Base-by-base conservation (phyloP, 1,284 basidiomycete genomes). In the Malassezia vespertilionis region DNA sequence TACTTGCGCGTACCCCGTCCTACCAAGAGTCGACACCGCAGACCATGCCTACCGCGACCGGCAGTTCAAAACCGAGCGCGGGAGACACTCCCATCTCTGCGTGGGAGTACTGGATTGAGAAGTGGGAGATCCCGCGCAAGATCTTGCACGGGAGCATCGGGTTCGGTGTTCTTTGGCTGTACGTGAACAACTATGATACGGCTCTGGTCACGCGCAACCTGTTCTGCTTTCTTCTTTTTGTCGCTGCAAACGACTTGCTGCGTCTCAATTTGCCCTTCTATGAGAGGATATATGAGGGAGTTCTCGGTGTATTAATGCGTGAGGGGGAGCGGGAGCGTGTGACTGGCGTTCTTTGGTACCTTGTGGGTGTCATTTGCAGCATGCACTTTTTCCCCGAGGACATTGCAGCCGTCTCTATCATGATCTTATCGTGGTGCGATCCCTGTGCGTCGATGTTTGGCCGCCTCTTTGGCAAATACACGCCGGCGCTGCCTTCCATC, bases 391-490 rank as follows among this genome's bases (percentile, higher is more conserved):
- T 65, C 57, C 62, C 57, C n/a, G 66, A 60, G 20, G 66, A 69
- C 53, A 63, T 69, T 40, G 64, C 65, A 11, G 60, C 58, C 35
- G 61, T 67, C 6, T 60, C 62, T 7, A 54, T 69, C 41, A 65
- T 69, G 58, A 61, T 63, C 53, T 80, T 97, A 34, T 90, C 89
- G 22, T 95, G 91, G 86, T 89, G 87, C 3, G 91, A 97, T 73
- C 96, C 91, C 0, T 80, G 86, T 12, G 91, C 91, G 0, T 93
- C 89, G 3, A 88, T 87, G 5, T 77, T 95, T 53, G 91, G 91
- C 32, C 82, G 91, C 20, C 75, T 88, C 32, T 88, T 81, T 71
- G 88, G 88, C 17, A 74, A 76, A 11, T 75, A 77, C 56, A 91
- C 89, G 0, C 80, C 82, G 1, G 80, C 77, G 8, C 81, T 96